Evolutionary conservation across 129 eudicot genomes (phyloP).

Genomic region (Flaveria bidentis): DNA sequence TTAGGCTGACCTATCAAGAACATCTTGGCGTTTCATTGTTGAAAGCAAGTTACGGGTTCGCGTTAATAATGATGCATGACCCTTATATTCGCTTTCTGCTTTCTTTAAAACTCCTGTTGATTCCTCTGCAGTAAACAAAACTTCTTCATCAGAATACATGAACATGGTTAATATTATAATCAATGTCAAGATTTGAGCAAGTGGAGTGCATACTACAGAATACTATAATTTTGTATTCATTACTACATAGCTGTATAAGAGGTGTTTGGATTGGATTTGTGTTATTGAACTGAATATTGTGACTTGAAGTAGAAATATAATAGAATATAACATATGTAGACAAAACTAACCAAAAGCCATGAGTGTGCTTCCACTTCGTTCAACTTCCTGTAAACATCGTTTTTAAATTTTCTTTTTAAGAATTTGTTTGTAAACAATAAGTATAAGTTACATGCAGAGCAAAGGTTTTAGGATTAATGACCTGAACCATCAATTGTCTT

Average conservation of each 20-base stretch:
- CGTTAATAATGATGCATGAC: constrained; percentile 71
- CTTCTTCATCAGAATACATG: neutral
- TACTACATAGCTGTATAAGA: neutral
- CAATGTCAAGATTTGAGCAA: constrained; percentile 7
- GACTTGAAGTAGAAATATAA: constrained; percentile 3
- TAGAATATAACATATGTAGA: neutral
- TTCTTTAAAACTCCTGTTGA: constrained; percentile 80
- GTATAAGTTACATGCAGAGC: neutral
- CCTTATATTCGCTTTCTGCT: constrained; percentile 92
- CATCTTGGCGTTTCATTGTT: constrained; percentile 96
- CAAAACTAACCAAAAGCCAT: constrained; percentile 66
- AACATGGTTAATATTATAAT: constrained; percentile 14
- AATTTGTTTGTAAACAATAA: neutral
- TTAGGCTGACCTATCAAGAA: constrained; percentile 64
- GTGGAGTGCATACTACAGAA: neutral
- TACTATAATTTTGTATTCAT: neutral
- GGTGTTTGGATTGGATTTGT: neutral
- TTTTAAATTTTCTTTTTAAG: neutral
- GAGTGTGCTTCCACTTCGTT: constrained; percentile 78
- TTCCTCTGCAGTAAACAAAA: constrained; percentile 59
- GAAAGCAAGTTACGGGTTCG: constrained; percentile 88
- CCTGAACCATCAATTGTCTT: constrained; percentile 96
- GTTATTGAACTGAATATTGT: neutral
- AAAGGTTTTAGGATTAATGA: constrained; percentile 21
- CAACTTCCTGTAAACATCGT: constrained; percentile 68